Percentiles rank a stretch among this genome's conserved stretches.
Evolutionary conservation across 768 basidiomycete species (phyloP).

Genomic region (Agaricus sinodeliciosus): DNA sequence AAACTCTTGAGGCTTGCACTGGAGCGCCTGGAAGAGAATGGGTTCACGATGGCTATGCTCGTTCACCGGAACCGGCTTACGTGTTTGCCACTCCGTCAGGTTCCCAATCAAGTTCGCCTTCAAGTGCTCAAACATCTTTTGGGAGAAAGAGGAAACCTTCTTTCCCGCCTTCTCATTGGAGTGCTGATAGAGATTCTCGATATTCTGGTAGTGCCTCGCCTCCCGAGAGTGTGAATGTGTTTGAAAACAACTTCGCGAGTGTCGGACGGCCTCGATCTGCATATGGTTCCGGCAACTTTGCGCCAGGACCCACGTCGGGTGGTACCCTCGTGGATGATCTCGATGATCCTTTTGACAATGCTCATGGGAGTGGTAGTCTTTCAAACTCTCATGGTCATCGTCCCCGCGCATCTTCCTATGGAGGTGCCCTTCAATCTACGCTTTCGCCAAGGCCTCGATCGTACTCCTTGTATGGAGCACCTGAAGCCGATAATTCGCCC

Average conservation of each 20-base stretch:
- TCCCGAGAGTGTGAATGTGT: neutral
- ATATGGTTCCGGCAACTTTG: neutral
- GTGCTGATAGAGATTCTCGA: constrained; percentile 46
- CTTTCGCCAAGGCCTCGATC: neutral
- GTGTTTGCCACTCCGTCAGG: constrained; percentile 41
- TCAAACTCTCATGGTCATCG: neutral
- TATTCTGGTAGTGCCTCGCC: constrained; percentile 27
- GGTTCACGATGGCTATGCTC: constrained; percentile 44
- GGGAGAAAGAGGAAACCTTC: constrained; percentile 39
- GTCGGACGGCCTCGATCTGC: constrained; percentile 2
- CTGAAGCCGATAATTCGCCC: neutral
- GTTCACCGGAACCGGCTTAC: constrained; percentile 36
- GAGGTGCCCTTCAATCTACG: neutral
- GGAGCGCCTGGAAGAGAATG: constrained; percentile 66
- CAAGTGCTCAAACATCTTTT: constrained; percentile 20
- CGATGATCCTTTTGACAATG: constrained; percentile 8
- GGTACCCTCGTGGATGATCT: constrained; percentile 4
- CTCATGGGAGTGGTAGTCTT: neutral
- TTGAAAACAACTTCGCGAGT: neutral
- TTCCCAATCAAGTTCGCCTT: constrained; percentile 29
- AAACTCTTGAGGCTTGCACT: constrained; percentile 67
- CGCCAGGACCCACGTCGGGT: neutral
- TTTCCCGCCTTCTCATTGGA: constrained; percentile 69
- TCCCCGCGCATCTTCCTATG: constrained; percentile 1
- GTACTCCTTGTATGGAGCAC: neutral